A percentile compares a stretch with the other conserved stretches of the same genome.
Evolutionary conservation across 257 asterid species (phyloP).

Genomic region (Solanum medicagineum): DNA sequence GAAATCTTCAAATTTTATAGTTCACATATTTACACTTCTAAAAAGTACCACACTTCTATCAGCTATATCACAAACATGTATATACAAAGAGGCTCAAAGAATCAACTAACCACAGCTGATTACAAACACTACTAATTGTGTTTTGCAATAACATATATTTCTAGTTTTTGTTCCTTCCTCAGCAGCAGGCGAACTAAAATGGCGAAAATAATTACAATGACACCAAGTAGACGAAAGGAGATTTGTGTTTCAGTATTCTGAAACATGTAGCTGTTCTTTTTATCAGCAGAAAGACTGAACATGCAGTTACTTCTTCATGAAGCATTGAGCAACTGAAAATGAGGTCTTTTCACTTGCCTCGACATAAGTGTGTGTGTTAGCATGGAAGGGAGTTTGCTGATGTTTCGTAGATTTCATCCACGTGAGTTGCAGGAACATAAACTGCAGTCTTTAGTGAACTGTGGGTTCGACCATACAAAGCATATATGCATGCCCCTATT

Average conservation of each 20-base stretch:
- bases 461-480: constrained; percentile 61
- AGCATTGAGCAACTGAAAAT: background rate
- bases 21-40: background rate
- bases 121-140: background rate
- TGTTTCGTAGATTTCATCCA: constrained; percentile 70
- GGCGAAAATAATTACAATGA: background rate
- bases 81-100: background rate
- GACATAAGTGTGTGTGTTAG: background rate
- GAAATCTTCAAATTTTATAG: background rate
- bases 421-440: constrained; percentile 79
- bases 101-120: background rate
- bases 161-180: background rate
- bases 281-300: background rate
- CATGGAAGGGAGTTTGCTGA: constrained; percentile 25
- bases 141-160: background rate
- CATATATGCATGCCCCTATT: constrained; percentile 46
- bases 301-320: background rate
- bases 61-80: background rate
- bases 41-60: background rate
- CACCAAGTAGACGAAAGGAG: background rate
- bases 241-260: background rate
- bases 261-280: background rate
- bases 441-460: constrained; percentile 68
- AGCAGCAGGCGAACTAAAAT: background rate
- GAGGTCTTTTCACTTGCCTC: background rate